Evolutionary conservation across 106 monocot species (phyloP).

Genomic region (Gastrodia elata): DNA sequence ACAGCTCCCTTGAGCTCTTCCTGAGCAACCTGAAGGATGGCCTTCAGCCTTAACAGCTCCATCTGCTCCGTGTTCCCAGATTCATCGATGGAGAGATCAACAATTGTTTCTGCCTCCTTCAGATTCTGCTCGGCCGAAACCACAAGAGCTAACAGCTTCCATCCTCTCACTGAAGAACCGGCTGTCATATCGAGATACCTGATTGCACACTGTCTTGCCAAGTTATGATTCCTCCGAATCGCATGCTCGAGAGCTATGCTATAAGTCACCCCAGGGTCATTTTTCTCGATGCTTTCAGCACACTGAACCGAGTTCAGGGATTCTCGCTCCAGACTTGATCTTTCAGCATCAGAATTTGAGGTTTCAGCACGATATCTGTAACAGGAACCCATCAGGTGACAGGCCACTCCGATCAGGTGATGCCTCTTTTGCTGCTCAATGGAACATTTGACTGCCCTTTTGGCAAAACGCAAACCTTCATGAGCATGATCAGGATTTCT

Average conservation of each 20-base stretch:
- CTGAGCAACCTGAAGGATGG: constrained; percentile 41
- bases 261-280: constrained; percentile 49
- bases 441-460: constrained; percentile 27
- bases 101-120: constrained; percentile 53
- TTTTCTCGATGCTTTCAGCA: constrained; percentile 34
- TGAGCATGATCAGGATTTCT: constrained; percentile 23
- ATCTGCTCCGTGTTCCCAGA: constrained; percentile 37
- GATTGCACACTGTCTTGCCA: constrained; percentile 37
- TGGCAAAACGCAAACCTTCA: constrained; percentile 48
- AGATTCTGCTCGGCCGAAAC: constrained; percentile 47
- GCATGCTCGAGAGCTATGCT: constrained; percentile 52
- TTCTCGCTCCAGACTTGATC: constrained; percentile 34
- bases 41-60: constrained; percentile 55
- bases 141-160: constrained; percentile 59
- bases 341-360: constrained; percentile 39
- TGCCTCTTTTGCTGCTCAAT: constrained; percentile 12
- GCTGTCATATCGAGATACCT: constrained; percentile 46
- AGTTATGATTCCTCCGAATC: constrained; percentile 38
- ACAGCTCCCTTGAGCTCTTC: constrained; percentile 52
- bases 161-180: constrained; percentile 56
- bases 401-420: constrained; percentile 40
- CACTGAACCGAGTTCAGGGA: constrained; percentile 28
- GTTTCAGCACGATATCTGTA: constrained; percentile 35
- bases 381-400: constrained; percentile 52
- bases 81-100: constrained; percentile 64